Conservation (phyloP, 2,329 filamentous ascomycete genomes). For the Neonectria magnoliae region DNA sequence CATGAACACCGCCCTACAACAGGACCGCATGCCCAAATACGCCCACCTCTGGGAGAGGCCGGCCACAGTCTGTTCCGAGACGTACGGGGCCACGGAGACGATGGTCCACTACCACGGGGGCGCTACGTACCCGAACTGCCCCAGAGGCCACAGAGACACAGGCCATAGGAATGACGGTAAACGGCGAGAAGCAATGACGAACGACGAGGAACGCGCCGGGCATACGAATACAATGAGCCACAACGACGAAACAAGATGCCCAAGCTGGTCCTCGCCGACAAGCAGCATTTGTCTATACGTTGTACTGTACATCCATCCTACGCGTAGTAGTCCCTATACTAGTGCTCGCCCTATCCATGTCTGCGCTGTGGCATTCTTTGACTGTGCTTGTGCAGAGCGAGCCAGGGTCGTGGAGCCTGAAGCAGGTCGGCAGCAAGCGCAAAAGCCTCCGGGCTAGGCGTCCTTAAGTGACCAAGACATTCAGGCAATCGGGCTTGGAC, state of each 20-base stretch:
- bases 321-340: background rate
- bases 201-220: background rate
- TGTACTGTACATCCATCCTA: background rate
- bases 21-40: constrained; percentile 10
- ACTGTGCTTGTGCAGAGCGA: background rate
- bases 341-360: background rate
- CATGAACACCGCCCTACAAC: constrained; percentile 1
- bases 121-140: background rate
- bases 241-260: background rate
- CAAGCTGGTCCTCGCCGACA: background rate
- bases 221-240: background rate
- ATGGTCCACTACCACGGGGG: background rate
- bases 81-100: background rate
- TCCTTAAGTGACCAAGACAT: constrained; percentile 3
- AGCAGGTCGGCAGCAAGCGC: background rate
- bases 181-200: background rate
- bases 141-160: background rate
- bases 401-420: background rate
- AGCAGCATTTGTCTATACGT: no score
- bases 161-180: background rate
- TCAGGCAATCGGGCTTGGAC: background rate
- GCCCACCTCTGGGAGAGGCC: constrained; percentile 2
- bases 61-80: constrained; percentile 2
- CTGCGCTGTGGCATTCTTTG: background rate
- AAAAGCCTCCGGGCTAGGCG: background rate